A percentile compares a stretch with the other conserved stretches of the same genome.
These are phyloP conservation scores for Tilletia walkeri DNA, from an alignment of 1,284 basidiomycete genomes.

Conservation along the genomic window DNA sequence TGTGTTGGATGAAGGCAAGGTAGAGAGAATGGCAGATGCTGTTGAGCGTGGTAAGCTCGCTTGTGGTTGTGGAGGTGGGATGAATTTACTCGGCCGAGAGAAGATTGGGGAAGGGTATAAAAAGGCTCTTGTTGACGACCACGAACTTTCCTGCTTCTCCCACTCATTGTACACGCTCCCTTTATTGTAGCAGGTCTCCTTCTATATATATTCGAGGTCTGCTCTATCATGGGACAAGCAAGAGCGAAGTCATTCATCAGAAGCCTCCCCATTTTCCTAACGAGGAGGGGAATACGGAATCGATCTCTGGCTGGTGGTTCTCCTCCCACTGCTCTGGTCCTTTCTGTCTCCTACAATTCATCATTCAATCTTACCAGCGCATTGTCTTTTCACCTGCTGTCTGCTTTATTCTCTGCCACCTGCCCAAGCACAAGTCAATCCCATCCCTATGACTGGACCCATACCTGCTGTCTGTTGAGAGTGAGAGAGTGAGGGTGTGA, in stretches of 20 bases:
- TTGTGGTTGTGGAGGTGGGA: neutral
- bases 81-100: slow-evolving; percentile 1
- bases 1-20: neutral
- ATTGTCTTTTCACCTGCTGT: no score
- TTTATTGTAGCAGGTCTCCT: slow-evolving; percentile 3
- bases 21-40: neutral
- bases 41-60: no score
- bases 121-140: neutral
- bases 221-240: slow-evolving; percentile 17
- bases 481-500: neutral
- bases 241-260: neutral
- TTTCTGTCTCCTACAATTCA: neutral
- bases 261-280: no score
- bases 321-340: neutral
- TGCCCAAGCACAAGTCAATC: no score
- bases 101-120: neutral
- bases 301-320: neutral
- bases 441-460: no score
- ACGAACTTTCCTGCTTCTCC: neutral
- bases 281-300: neutral
- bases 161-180: slow-evolving; percentile 16
- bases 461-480: no score
- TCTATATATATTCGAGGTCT: neutral
- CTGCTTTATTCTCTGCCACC: no score
- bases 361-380: no score